Percentiles rank a stretch among this genome's conserved stretches.
These are phyloP conservation scores for Halophytophthora polymorphica DNA, from an alignment of 352 stramenopile genomes.

Conservation along the genomic window DNA sequence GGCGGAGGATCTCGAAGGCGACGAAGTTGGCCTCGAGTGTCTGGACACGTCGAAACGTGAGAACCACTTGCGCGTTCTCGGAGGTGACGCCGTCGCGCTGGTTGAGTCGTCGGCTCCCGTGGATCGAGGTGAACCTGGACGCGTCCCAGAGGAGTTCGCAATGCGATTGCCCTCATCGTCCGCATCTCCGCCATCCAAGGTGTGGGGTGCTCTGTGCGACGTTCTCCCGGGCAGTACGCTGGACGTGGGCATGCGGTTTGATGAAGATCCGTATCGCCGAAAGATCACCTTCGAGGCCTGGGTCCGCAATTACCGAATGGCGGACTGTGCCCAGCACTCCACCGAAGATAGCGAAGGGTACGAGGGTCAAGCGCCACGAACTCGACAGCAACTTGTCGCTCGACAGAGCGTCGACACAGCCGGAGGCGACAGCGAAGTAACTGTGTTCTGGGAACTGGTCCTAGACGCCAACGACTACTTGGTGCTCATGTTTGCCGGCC, in stretches of 20 bases:
- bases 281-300: constrained; percentile 78
- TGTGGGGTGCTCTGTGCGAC: constrained; percentile 50
- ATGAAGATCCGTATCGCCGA: constrained; percentile 79
- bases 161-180: constrained; percentile 44
- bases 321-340: constrained; percentile 25
- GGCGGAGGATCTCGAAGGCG: constrained; percentile 10
- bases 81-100: constrained; percentile 30
- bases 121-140: constrained; percentile 66
- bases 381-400: constrained; percentile 19
- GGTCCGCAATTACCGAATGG: constrained; percentile 57
- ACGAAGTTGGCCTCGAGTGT: constrained; percentile 34
- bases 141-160: constrained; percentile 67
- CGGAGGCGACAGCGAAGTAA: constrained; percentile 18
- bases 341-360: constrained; percentile 19
- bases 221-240: constrained; percentile 58
- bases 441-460: constrained; percentile 43
- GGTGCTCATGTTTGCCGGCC: constrained; percentile 41
- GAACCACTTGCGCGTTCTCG: constrained; percentile 62
- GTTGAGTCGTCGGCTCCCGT: constrained; percentile 62
- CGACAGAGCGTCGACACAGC: constrained; percentile 16
- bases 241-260: constrained; percentile 65
- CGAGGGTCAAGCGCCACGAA: constrained; percentile 6
- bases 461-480: constrained; percentile 43
- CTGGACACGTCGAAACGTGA: constrained; percentile 82
- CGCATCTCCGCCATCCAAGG: constrained; percentile 9